Percentiles rank a stretch among this genome's conserved stretches.
Evolutionary conservation across 2,329 filamentous ascomycete genomes (phyloP).

Genomic region (Xylaria sp.): DNA sequence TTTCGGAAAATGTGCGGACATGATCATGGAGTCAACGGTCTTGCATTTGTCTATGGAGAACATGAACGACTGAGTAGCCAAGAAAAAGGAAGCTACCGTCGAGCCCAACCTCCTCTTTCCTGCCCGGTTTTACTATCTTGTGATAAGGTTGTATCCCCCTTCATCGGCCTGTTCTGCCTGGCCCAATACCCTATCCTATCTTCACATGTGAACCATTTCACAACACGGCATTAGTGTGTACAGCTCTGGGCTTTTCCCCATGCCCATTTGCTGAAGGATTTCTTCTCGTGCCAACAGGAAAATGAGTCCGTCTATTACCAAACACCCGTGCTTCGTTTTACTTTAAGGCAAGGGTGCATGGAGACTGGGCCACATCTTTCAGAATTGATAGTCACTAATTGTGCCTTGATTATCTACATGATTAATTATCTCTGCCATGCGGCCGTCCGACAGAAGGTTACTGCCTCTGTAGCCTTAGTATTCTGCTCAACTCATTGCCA

Average conservation of each 20-base stretch:
- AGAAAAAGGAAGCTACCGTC: conserved; percentile 49
- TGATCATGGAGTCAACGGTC: conserved; percentile 52
- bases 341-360: conserved; percentile 66
- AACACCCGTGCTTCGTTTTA: conserved; percentile 64
- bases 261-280: conserved; percentile 60
- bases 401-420: not conserved
- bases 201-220: conserved; percentile 29
- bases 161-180: not conserved
- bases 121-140: conserved; percentile 20
- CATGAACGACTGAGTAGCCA: conserved; percentile 47
- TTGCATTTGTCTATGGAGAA: conserved; percentile 50
- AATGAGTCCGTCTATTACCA: conserved; percentile 68
- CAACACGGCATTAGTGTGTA: conserved; percentile 63
- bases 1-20: conserved; percentile 49
- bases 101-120: conserved; percentile 34
- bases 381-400: not conserved
- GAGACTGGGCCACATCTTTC: conserved; percentile 67
- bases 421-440: not conserved
- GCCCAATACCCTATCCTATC: conserved; percentile 3
- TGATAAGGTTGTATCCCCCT: conserved; percentile 20
- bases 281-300: conserved; percentile 62
- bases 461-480: not conserved
- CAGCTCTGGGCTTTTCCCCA: conserved; percentile 56
- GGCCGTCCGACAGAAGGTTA: not conserved
- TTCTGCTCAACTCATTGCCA: not conserved